These are phyloP conservation scores for Cunninghamia lanceolata DNA, from an alignment of 75 land plant genomes.

Conservation along the genomic window DNA sequence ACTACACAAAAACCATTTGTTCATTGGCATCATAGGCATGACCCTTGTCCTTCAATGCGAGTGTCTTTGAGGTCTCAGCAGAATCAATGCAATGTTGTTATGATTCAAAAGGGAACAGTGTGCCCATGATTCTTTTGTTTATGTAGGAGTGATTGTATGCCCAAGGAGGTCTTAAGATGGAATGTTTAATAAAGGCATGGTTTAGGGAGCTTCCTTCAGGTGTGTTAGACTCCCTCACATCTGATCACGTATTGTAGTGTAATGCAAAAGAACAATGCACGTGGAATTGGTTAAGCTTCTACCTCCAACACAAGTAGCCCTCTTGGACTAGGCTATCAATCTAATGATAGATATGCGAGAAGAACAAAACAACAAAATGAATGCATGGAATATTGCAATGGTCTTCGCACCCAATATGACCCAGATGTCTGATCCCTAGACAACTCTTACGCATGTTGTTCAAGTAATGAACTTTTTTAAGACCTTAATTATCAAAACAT, in stretches of 20 bases:
- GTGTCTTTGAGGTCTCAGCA: too few species aligned
- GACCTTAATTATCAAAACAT: too few species aligned
- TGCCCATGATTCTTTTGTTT: too few species aligned
- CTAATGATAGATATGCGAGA: constrained; percentile 95
- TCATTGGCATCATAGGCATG: too few species aligned
- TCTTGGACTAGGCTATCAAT: constrained; percentile 85
- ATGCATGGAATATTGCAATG: too few species aligned
- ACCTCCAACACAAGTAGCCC: too few species aligned
- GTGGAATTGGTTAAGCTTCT: constrained; percentile 67
- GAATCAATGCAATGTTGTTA: too few species aligned
- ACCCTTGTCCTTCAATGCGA: too few species aligned
- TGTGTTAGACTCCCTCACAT: constrained; percentile 78
- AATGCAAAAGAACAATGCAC: constrained; percentile 75
- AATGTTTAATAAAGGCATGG: constrained; percentile 98
- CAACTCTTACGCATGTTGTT: constrained; percentile 96
- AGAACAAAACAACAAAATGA: constrained; percentile 73
- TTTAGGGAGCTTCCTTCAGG: constrained; percentile 90
- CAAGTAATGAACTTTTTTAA: too few species aligned
- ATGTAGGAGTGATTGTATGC: constrained; percentile 86
- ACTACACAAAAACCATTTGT: too few species aligned
- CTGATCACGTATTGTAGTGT: constrained; percentile 84
- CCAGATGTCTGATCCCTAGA: constrained; percentile 99
- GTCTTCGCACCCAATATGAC: constrained; percentile 94
- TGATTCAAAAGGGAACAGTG: too few species aligned
- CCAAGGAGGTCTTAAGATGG: constrained; percentile 94